Evolutionary conservation across 768 basidiomycete genomes (phyloP), one percentile per base, ranked within the genome.

Genomic region (Omphalotus guepiniiformis): DNA sequence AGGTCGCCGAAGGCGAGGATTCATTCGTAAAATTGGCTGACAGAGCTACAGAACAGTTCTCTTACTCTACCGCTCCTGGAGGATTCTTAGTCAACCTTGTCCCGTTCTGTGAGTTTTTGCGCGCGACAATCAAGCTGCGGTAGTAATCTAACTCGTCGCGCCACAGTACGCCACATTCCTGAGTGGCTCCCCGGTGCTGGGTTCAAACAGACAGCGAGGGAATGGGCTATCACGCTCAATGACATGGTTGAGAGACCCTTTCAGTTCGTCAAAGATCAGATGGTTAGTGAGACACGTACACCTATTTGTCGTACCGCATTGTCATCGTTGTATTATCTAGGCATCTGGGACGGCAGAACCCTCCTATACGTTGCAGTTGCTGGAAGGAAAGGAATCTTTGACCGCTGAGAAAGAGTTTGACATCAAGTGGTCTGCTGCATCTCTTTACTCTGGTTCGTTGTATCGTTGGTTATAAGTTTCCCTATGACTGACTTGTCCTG

Each of bases 171-270:
- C 29, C 58, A 74, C 45, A 42, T 78, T 35, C 77, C 78, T n/a
- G 61, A 66, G n/a, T 82, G 80, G 80, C 70, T 81, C 51, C 80
- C 80, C 3, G 80, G 80, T 4, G 75, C 75, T 9, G 63, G 63
- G 0, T 82, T 82, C 66, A 72, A 80, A 55, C 50, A 55, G 37
- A 71, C 62, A 19, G 80, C 78, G 0, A 66, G 58, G 34, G 61
- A 65, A 47, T 79, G 76, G 73, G 66, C 67, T 6, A 54, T 53
- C 19, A 70, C 69, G 2, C 60, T 76, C 7, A 50, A 63, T 16
- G 62, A 64, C 19, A 71, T 78, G 74, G 70, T 70, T 6, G 71
- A 79, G 22, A 56, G 61, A 5, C 79, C 79, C 2, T 68, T 74
- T 47, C 52, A 60, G 25, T 69, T 63, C 41, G 74, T 74, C 9